Percentiles rank a stretch among this genome's conserved stretches.
phyloP scores from a whole-genome alignment of 192 early-diverging fungal genomes.

The Podila epigama region DNA sequence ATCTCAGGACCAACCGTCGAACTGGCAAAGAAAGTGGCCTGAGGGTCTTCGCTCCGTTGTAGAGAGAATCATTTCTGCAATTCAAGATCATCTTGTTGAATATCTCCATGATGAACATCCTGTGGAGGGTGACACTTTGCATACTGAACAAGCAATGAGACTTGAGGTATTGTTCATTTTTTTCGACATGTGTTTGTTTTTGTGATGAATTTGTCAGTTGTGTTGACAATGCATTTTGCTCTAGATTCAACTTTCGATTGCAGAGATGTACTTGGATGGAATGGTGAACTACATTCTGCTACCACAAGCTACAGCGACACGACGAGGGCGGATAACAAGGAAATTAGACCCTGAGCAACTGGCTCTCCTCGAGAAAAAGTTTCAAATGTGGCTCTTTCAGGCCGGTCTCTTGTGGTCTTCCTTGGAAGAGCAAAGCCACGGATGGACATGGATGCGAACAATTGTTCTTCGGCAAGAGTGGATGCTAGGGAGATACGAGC shows the following conservation, averaged over 20 bases:
- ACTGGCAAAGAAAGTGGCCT: slow-evolving; percentile 41
- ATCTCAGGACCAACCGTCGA: neutral
- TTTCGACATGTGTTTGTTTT: too few relatives aligned
- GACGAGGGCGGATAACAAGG: slow-evolving; percentile 11
- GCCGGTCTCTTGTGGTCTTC: slow-evolving; percentile 7
- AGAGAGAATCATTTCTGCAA: neutral
- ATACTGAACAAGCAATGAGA: neutral
- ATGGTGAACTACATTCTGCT: slow-evolving; percentile 27
- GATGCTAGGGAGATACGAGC: slow-evolving; percentile 31
- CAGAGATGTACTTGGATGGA: slow-evolving; percentile 37
- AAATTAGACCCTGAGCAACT: slow-evolving; percentile 28
- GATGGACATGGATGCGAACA: neutral
- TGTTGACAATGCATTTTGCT: neutral
- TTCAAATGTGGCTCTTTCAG: slow-evolving; percentile 32
- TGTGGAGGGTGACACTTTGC: neutral
- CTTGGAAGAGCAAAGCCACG: neutral
- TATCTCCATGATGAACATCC: slow-evolving; percentile 16
- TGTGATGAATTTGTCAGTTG: too few relatives aligned
- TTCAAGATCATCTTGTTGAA: slow-evolving; percentile 29
- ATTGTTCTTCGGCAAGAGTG: slow-evolving; percentile 4
- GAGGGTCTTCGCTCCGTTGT: slow-evolving; percentile 1
- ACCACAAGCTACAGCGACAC: slow-evolving; percentile 6
- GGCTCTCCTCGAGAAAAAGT: slow-evolving; percentile 13
- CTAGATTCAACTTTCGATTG: slow-evolving; percentile 22
- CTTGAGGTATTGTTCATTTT: too few relatives aligned